Base-by-base conservation (phyloP, 1,284 basidiomycete species). In the Ceratobasidium sp. region DNA sequence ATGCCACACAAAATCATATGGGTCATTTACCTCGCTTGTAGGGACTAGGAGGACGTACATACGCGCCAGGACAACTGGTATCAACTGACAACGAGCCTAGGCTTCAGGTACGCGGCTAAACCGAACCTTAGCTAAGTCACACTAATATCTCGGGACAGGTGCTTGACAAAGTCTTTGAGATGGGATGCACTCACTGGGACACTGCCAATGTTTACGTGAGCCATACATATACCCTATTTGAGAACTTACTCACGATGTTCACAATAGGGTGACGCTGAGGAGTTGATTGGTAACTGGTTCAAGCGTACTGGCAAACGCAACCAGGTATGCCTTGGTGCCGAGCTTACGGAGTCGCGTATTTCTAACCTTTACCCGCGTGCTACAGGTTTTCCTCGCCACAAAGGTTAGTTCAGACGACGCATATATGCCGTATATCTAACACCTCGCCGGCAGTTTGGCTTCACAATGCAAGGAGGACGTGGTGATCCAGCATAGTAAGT, bases 321-420 rank as follows among this genome's bases (percentile, higher is more conserved):
- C 55, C 60, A 64, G 22, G 60, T 64, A 13, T 17, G 60, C 52
- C 17, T n/a, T n/a, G n/a, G 31, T n/a, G 27, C 22, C 40, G 17
- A 22, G 29, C 32, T 17, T 56, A 12, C 17, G 10, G 22, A 42
- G 22, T 27, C 22, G 5, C 40, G 1, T 22, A 32, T 55, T n/a
- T 13, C 27, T 55, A 32, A 50, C 7, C 4, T 32, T 20, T 17
- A 55, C 3, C 31, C 38, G 38, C 17, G 38, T n/a, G 5, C 29
- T 12, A 45, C 40, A 81, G 50, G 81, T 83, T 62, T 83, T 83
- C 77, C 75, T 84, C 0, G 80, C 81, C 0, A 83, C 81, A 31
- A 88, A 88, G 75, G 86, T 85, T 15, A 58, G 40, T 31, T n/a
- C 5, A 25, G 12, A 25, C 38, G 32, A 54, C 15, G 27, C 32